Evolutionary conservation across 139 green algal species (phyloP).

Genomic region (Tetraselmis striata): DNA sequence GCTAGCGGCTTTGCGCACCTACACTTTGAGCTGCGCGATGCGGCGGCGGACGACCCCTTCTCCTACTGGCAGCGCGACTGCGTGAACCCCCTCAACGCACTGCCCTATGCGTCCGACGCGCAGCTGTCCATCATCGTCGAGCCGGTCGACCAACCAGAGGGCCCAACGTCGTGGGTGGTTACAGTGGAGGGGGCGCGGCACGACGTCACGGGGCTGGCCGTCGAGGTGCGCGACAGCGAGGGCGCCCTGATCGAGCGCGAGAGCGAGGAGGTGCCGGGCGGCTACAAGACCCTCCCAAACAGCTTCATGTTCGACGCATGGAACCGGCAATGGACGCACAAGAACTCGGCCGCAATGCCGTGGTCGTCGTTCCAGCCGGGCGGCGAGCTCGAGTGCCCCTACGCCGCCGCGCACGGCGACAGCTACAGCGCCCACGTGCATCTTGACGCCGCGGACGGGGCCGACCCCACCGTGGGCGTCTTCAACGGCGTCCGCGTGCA

Average conservation of each 20-base stretch:
- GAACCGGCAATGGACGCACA: background rate
- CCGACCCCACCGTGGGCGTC: background rate
- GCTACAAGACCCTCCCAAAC: background rate
- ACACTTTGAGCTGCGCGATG: background rate
- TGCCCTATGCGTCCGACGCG: background rate
- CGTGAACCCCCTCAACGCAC: background rate
- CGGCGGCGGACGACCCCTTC: background rate
- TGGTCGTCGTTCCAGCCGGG: background rate
- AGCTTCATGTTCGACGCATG: background rate
- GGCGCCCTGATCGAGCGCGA: background rate
- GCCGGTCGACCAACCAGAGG: background rate
- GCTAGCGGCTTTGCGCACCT: background rate
- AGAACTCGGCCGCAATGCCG: background rate
- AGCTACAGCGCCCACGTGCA: background rate
- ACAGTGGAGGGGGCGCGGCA: background rate
- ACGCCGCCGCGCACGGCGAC: background rate
- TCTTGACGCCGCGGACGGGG: background rate
- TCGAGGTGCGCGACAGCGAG: background rate
- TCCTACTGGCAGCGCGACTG: background rate
- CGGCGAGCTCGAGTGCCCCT: background rate
- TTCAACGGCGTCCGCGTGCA: background rate
- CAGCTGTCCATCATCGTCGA: background rate
- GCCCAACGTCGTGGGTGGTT: background rate
- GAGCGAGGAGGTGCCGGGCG: background rate
- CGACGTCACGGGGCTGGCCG: background rate